Evolutionary conservation across 495 filamentous ascomycete species (phyloP).

Genomic region (Aspergillus avenaceus): DNA sequence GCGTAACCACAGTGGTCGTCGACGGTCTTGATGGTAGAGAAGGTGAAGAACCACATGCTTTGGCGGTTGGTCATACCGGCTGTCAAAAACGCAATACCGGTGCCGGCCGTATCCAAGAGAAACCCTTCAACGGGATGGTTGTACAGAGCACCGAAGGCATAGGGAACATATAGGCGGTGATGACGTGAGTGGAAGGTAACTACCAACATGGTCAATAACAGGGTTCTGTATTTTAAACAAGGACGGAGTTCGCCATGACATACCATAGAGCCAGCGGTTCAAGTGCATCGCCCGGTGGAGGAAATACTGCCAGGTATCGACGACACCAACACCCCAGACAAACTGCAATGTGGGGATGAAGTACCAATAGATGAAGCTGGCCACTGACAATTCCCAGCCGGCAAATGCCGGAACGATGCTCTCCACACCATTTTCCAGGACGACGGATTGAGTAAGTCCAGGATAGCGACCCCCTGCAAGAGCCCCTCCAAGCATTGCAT

Average conservation of each 20-base stretch:
- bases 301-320: conserved; percentile 98
- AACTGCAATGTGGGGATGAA: conserved; percentile 74
- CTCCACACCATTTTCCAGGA: conserved; percentile 31
- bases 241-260: conserved; percentile 24
- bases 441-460: conserved; percentile 27
- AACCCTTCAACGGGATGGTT: conserved; percentile 92
- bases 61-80: conserved; percentile 74
- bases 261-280: conserved; percentile 96
- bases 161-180: conserved; percentile 93
- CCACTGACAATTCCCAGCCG: conserved; percentile 70
- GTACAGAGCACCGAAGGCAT: conserved; percentile 95
- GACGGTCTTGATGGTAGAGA: conserved; percentile 88
- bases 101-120: conserved; percentile 83
- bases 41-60: conserved; percentile 79
- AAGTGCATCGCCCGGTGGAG: conserved; percentile 90
- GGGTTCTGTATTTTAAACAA: neutral
- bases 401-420: conserved; percentile 35
- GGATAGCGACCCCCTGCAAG: conserved; percentile 74
- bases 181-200: conserved; percentile 89
- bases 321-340: conserved; percentile 60
- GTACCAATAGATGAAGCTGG: conserved; percentile 73
- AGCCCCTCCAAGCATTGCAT: conserved; percentile 62
- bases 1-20: conserved; percentile 96
- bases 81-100: conserved; percentile 73
- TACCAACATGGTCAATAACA: conserved; percentile 24